These are phyloP conservation scores for Macadamia tetraphylla DNA, from an alignment of 164 flowering plant genomes.

Conservation along the genomic window DNA sequence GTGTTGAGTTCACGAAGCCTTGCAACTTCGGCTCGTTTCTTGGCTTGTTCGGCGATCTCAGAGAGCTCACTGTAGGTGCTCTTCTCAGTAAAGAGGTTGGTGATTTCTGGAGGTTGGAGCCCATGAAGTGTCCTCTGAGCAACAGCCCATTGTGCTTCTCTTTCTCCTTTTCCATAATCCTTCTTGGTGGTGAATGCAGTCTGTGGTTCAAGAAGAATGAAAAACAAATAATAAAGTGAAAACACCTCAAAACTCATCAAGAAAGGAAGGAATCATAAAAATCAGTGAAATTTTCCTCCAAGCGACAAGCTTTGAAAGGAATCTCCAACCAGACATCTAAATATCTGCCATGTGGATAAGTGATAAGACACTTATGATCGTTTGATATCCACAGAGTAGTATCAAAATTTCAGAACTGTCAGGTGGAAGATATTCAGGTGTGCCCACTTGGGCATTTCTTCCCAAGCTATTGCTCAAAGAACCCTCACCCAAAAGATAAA, in stretches of 20 bases:
- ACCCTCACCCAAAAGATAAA: neutral
- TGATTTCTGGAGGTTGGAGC: slow-evolving; percentile 73
- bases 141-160: slow-evolving; percentile 98
- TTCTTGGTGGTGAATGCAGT: slow-evolving; percentile 97
- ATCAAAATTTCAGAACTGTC: no score
- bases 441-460: neutral
- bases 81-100: slow-evolving; percentile 66
- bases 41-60: slow-evolving; percentile 98
- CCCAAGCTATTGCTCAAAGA: no score
- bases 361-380: no score
- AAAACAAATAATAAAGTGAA: neutral
- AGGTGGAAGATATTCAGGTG: no score
- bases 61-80: slow-evolving; percentile 88
- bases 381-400: no score
- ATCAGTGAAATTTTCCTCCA: no score
- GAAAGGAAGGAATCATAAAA: no score
- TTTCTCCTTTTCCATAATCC: slow-evolving; percentile 89
- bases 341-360: no score
- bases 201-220: slow-evolving; percentile 28
- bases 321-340: no score
- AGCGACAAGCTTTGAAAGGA: no score
- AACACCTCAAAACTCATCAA: no score
- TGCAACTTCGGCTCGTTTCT: slow-evolving; percentile 93
- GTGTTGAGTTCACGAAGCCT: slow-evolving; percentile 17
- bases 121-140: slow-evolving; percentile 98